Base-by-base conservation (phyloP, 129 eudicot genomes). In the Helianthus tuberosus region DNA sequence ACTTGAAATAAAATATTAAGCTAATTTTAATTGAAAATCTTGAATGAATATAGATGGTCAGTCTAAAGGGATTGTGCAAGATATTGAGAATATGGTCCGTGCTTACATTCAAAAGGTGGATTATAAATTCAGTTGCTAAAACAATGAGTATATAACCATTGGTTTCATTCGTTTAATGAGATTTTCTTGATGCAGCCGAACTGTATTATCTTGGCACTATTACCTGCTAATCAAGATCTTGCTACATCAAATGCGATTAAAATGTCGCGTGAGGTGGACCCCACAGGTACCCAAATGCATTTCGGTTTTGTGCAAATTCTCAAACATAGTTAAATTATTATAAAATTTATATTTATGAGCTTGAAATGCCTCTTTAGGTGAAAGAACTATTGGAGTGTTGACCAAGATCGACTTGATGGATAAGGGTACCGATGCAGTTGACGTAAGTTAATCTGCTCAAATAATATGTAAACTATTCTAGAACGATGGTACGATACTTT, bases 211-310 rank as follows among this genome's bases (percentile, higher is more conserved):
- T 63, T 84, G 73, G 85, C 88, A 38, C 77, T 80, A 52, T 84
- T 85, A 15, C 88, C 88, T 64, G 88, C 88, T 61, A 84, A 84
- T 74, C 88, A 84, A 84, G 88, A 84, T 84, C 48, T 84, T 15
- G 88, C 88, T 6, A 84, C 88, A 54, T 80, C 88, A 68, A 80
- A 84, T 3, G 83, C 85, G 2, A 84, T 84, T 23, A 84, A 80
- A 78, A 71, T 80, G 62, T 75, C 83, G 0, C 81, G 81, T 59
- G 88, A 84, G 62, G 88, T 84, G 67, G 88, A 84, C 72, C 88
- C 88, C 57, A 76, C 75, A 72, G 88, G 88, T 80, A 66, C 65
- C 36, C 4, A 6, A 39, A 41, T 75, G 71, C 67, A 11, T 58
- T 69, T 52, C 57, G 11, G 49, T 59, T 41, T 8, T 16, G 51